These are phyloP conservation scores for Avicennia marina DNA, from an alignment of 257 asterid genomes.

Conservation along the genomic window DNA sequence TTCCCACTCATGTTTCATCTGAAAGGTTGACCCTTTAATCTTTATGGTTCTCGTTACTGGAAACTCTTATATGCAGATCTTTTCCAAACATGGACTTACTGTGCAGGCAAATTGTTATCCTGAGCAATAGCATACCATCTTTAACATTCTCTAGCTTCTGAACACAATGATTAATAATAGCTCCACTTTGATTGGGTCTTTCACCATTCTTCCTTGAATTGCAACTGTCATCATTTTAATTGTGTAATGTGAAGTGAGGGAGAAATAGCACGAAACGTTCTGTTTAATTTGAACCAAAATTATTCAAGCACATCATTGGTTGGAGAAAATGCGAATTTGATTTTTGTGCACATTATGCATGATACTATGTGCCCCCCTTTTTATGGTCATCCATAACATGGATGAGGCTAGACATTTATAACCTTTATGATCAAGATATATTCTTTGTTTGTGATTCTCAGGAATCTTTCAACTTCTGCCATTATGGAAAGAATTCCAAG, in stretches of 20 bases:
- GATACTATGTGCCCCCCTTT: background rate
- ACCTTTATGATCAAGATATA: constrained; percentile 9
- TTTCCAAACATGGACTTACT: too few relatives aligned
- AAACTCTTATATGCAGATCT: background rate
- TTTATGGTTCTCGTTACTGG: constrained; percentile 17
- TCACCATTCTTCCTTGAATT: constrained; percentile 11
- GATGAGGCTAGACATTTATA: background rate
- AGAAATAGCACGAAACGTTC: too few relatives aligned
- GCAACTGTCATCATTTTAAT: background rate
- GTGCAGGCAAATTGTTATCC: too few relatives aligned
- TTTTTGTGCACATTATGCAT: background rate
- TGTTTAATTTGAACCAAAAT: too few relatives aligned
- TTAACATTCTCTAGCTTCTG: constrained; percentile 9
- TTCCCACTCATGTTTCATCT: constrained; percentile 50
- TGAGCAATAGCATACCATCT: background rate
- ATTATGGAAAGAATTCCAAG: constrained; percentile 98
- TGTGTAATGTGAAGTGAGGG: constrained; percentile 3
- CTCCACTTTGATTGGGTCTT: background rate
- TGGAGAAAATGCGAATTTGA: too few relatives aligned
- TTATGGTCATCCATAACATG: background rate
- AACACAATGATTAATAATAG: background rate
- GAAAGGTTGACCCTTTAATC: constrained; percentile 51
- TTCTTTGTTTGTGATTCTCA: constrained; percentile 23
- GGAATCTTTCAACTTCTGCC: constrained; percentile 92
- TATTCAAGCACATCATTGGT: background rate